A percentile compares a stretch with the other conserved stretches of the same genome.
Conservation (phyloP, 805 yeast genomes). For the Suhomyces faveliae region DNA sequence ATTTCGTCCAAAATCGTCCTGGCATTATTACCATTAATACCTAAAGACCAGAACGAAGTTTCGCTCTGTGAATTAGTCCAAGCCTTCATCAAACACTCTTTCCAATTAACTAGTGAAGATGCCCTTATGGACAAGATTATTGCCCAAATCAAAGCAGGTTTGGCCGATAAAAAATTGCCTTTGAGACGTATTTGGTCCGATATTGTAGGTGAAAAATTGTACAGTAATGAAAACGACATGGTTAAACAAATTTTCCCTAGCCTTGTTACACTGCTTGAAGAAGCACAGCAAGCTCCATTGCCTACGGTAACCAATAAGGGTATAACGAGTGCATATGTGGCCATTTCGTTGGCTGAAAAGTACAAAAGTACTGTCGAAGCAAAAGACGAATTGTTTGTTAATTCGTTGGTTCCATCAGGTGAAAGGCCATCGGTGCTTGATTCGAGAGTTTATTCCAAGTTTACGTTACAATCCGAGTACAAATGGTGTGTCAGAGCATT, state of each 20-base stretch:
- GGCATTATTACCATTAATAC: constrained; percentile 49
- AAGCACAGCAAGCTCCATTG: constrained; percentile 51
- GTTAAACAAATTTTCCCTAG: constrained; percentile 18
- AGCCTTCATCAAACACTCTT: constrained; percentile 49
- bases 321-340: constrained; percentile 55
- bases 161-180: constrained; percentile 60
- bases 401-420: constrained; percentile 33
- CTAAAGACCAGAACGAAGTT: constrained; percentile 75
- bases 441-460: constrained; percentile 50
- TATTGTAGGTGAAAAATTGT: constrained; percentile 41
- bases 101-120: constrained; percentile 15
- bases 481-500: constrained; percentile 54
- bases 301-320: constrained; percentile 52
- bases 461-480: constrained; percentile 44
- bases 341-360: constrained; percentile 26
- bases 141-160: constrained; percentile 51
- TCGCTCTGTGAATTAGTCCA: constrained; percentile 51
- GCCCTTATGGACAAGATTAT: constrained; percentile 8
- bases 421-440: constrained; percentile 52
- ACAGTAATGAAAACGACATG: constrained; percentile 4
- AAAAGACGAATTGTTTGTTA: constrained; percentile 21
- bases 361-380: constrained; percentile 6
- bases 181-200: constrained; percentile 68
- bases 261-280: constrained; percentile 33
- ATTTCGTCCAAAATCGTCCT: constrained; percentile 33